Base-by-base conservation (phyloP, 1,139 yeast species). In the Yamadazyma diddensiae region DNA sequence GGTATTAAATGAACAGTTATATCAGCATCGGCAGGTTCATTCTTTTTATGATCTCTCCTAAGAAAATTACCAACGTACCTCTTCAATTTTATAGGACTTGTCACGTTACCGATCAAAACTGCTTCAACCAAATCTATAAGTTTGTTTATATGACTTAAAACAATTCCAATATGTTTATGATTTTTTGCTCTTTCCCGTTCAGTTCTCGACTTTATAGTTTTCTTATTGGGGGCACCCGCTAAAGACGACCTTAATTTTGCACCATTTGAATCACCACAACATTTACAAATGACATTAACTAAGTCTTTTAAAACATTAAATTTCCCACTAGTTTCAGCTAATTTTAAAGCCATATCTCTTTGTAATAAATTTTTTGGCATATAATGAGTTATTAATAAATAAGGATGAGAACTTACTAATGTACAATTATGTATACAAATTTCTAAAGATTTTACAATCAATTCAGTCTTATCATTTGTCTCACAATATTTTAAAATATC, bases 401-500 rank as follows among this genome's bases (percentile, higher is more conserved):
- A 90, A 1, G 97, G 97, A 57, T 92, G 98, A 0, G 92, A 78
- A 21, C 94, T 79, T 3, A 88, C 94, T 26, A 81, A 65, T 55
- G 81, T 82, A 31, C 92, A 77, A 57, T 87, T 88, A 39, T 73
- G 61, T 42, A 85, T 77, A 56, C 94, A 73, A 6, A 86, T 83
- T 41, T 78, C 76, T 49, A 88, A 64, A 15, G 83, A 81, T 53
- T 82, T 82, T 14, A 77, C 61, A 29, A 85, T 75, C 32, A 82
- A 75, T 29, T 76, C 79, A 28, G 77, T 77, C 28, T 55, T 49
- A 45, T 65, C 72, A 45, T 59, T 70, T 37, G 86, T 77, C 53
- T 87, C 95, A 51, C 87, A 88, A 55, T 82, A 87, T 57, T 87
- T 82, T 47, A 90, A 65, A 35, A 92, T 86, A 53, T 90, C 97